Evolutionary conservation across 192 early-diverging fungal species (phyloP), one percentile per base, ranked within the genome.

Genomic region (Rhizophagus sp.): DNA sequence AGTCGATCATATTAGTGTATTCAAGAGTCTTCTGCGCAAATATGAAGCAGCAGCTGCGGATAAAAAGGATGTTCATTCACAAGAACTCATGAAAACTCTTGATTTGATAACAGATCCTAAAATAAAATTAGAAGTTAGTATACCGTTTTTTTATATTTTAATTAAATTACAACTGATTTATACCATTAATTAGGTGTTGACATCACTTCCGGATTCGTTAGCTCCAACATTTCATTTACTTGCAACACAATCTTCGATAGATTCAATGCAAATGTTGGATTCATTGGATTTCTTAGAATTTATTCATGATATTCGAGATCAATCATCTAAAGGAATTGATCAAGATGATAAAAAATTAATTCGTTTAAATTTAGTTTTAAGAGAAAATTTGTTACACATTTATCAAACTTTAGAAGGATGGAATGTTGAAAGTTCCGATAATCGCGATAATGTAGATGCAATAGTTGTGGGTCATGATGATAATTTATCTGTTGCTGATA

Each of bases 181-280:
- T 30, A 11, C 9, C 13, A 12, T 65, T 27, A 22, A 7, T 27
- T 65, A 65, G 64, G 24, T 30, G 27, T 12, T 65, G 24, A 65
- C 19, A 30, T 65, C 64, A 27, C n/a, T 65, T 30, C 64, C 64
- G 27, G 64, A 65, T 65, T 27, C 11, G 11, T 65, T 65, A 65
- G 11, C 64, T 27, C 64, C 64, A 27, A 65, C 64, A 15, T 65
- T 65, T 65, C 64, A 65, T 65, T 30, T 65, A 19, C n/a, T 65
- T 65, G 64, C 64, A 65, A 65, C 64, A 30, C 64, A 65, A 65
- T 65, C 64, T 27, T 65, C 64, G 12, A 65, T 65, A 65, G 27
- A 65, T 65, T 65, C 24, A 15, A 27, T 65, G 27, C 24, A 30
- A 65, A 65, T 65, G 64, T 65, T 65, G 27, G 64, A 65, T 30